Conservation (phyloP, 2,329 filamentous ascomycete genomes). For the Alternaria viburni region DNA sequence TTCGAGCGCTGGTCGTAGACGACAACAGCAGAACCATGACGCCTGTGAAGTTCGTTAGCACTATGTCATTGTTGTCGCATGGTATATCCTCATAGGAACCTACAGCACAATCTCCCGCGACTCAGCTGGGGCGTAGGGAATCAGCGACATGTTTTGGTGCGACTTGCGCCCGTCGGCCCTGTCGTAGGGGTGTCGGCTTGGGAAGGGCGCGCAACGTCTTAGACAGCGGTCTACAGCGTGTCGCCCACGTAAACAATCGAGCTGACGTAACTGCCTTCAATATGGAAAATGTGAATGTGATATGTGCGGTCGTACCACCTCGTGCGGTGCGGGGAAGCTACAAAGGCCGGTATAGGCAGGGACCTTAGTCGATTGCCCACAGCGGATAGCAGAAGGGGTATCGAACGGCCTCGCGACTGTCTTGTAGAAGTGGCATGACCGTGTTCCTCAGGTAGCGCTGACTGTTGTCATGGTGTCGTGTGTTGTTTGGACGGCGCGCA, state of each 20-base stretch:
- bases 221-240: not conserved
- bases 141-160: conserved; percentile 66
- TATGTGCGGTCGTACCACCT: conserved; percentile 10
- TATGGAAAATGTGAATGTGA: not conserved
- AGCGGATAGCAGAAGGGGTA: conserved; percentile 7
- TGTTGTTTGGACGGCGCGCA: conserved; percentile 22
- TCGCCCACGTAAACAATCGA: not conserved
- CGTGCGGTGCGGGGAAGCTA: conserved; percentile 31
- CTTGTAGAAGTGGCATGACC: conserved; percentile 19
- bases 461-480: conserved; percentile 28
- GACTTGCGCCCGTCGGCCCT: conserved; percentile 33
- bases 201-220: conserved; percentile 6
- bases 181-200: not conserved
- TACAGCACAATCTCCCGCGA: conserved; percentile 82
- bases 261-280: conserved; percentile 8
- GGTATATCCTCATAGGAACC: conserved; percentile 43
- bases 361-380: conserved; percentile 26
- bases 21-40: conserved; percentile 90
- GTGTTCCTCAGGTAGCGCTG: conserved; percentile 10
- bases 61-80: not conserved
- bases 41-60: conserved; percentile 60
- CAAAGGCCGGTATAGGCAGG: conserved; percentile 8
- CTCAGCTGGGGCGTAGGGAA: conserved; percentile 76
- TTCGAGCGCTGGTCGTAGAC: conserved; percentile 86
- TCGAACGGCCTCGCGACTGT: conserved; percentile 19